Conservation (phyloP, 257 asterid genomes). For the Solanum raphanifolium region DNA sequence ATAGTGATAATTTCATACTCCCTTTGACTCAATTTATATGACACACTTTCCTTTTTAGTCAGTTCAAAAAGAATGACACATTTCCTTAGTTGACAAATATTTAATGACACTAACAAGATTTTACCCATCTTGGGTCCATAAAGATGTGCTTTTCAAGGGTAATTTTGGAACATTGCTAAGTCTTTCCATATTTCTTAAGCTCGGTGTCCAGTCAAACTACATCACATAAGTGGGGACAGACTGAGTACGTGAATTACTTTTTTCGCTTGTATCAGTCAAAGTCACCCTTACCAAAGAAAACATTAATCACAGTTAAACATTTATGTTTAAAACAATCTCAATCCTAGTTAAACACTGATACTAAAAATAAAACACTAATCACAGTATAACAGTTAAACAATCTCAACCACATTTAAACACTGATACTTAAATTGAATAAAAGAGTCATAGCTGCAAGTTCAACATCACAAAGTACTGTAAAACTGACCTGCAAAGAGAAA, state of each 20-base stretch:
- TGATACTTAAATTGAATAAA: neutral
- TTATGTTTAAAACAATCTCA: neutral
- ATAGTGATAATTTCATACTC: neutral
- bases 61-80: neutral
- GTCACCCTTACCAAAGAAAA: neutral
- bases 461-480: neutral
- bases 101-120: neutral
- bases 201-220: neutral
- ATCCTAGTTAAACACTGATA: neutral
- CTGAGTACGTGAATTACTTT: neutral
- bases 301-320: neutral
- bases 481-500: conserved; percentile 86
- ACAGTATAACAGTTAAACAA: neutral
- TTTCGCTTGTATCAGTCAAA: neutral
- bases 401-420: neutral
- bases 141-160: neutral
- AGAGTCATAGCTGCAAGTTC: neutral
- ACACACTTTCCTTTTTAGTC: neutral
- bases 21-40: neutral
- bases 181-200: neutral
- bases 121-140: neutral
- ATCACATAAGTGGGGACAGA: neutral
- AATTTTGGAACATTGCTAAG: neutral
- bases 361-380: neutral
- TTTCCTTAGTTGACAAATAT: neutral